Conservation (phyloP, 2,329 filamentous ascomycete species). For the Penicillium sp. region DNA sequence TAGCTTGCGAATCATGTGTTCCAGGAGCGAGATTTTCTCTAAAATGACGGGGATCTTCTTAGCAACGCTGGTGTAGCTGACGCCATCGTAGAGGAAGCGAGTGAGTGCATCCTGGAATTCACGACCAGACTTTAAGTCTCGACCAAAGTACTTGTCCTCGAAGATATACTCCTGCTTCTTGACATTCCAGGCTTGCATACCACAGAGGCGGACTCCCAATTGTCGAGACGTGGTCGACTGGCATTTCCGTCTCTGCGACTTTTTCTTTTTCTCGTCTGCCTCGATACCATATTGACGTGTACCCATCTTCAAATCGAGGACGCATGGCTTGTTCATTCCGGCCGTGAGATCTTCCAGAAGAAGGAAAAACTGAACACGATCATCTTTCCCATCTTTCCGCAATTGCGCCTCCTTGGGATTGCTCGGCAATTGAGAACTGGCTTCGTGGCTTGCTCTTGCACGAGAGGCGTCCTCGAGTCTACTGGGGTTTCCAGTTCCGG, state of each 20-base stretch:
- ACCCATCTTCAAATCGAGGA: constrained; percentile 98
- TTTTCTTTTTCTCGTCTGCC: constrained; percentile 83
- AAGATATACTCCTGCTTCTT: constrained; percentile 82
- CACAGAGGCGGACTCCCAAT: constrained; percentile 88
- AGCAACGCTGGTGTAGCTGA: constrained; percentile 71
- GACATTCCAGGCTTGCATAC: constrained; percentile 92
- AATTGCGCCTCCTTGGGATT: constrained; percentile 72
- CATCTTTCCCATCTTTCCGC: constrained; percentile 39
- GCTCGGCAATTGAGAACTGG: constrained; percentile 47
- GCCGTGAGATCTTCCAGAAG: constrained; percentile 91
- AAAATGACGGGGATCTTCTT: constrained; percentile 84
- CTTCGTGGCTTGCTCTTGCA: constrained; percentile 15
- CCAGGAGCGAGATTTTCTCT: constrained; percentile 74
- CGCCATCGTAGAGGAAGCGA: constrained; percentile 84
- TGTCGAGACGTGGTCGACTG: constrained; percentile 84
- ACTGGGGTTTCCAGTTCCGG: background rate
- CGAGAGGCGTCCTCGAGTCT: constrained; percentile 4
- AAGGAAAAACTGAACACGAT: constrained; percentile 84
- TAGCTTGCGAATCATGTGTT: constrained; percentile 73
- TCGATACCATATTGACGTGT: constrained; percentile 95
- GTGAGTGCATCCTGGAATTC: constrained; percentile 87
- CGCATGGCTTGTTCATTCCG: constrained; percentile 93
- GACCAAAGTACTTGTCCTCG: constrained; percentile 95
- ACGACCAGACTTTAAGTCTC: constrained; percentile 75
- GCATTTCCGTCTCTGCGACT: constrained; percentile 89